Conservation (phyloP, 2,329 filamentous ascomycete species). For the Reticulascus tulasneorum region DNA sequence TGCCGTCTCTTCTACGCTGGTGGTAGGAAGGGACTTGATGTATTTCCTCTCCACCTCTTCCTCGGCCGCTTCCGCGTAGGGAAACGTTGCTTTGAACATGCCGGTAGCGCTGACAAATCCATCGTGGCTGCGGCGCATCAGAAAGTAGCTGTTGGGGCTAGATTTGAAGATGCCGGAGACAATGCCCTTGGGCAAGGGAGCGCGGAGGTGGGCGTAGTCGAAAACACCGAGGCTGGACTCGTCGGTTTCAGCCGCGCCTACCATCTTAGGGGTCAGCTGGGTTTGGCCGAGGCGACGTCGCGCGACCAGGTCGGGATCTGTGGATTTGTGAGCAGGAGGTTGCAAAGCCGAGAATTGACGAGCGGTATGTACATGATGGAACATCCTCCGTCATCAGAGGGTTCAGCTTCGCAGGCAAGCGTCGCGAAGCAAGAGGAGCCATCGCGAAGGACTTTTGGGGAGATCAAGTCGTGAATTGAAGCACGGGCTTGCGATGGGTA, state of each 20-base stretch:
- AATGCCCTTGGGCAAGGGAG: slow-evolving; percentile 86
- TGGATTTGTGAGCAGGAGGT: slow-evolving; percentile 5
- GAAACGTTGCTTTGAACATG: slow-evolving; percentile 90
- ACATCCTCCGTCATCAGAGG: slow-evolving; percentile 62
- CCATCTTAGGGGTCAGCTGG: slow-evolving; percentile 78
- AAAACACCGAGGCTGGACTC: slow-evolving; percentile 74
- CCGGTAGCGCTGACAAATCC: slow-evolving; percentile 82
- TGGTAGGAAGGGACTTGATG: slow-evolving; percentile 77
- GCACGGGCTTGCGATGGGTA: no score
- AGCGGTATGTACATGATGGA: slow-evolving; percentile 51
- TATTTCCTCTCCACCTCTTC: slow-evolving; percentile 75
- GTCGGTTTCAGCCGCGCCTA: slow-evolving; percentile 70
- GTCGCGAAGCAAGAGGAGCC: slow-evolving; percentile 32
- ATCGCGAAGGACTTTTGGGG: slow-evolving; percentile 25
- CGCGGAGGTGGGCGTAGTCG: slow-evolving; percentile 93
- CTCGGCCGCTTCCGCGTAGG: slow-evolving; percentile 67
- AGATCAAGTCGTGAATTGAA: no score
- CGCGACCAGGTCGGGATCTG: slow-evolving; percentile 71
- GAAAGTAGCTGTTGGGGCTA: slow-evolving; percentile 87
- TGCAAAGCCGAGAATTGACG: slow-evolving; percentile 13
- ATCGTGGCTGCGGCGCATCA: slow-evolving; percentile 88
- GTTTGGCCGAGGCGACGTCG: slow-evolving; percentile 90
- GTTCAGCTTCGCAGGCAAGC: slow-evolving; percentile 60
- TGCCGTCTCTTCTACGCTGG: slow-evolving; percentile 86
- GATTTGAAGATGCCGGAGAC: slow-evolving; percentile 89